Evolutionary conservation across 2,329 filamentous ascomycete species (phyloP).

Genomic region (Talaromyces sp.): DNA sequence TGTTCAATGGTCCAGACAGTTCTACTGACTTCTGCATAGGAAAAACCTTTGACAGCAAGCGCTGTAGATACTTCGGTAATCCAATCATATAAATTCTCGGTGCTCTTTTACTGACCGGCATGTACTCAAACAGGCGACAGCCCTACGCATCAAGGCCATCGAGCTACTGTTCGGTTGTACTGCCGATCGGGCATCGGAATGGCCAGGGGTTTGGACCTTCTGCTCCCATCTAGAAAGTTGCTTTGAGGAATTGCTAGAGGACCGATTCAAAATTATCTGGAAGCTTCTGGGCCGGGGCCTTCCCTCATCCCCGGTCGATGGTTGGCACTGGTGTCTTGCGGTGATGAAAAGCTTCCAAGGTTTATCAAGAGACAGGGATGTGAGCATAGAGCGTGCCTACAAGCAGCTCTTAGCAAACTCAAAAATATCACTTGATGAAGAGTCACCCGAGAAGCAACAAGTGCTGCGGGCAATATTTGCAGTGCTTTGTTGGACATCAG

Average conservation of each 20-base stretch:
- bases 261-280: background rate
- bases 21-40: background rate
- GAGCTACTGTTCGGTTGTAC: background rate
- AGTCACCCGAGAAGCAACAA: background rate
- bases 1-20: background rate
- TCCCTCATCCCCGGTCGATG: background rate
- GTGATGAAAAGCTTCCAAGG: background rate
- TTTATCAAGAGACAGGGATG: background rate
- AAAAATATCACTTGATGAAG: background rate
- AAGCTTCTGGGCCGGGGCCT: background rate
- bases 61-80: background rate
- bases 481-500: background rate
- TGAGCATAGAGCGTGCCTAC: background rate
- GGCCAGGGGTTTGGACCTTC: slow-evolving; percentile 2
- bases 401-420: background rate
- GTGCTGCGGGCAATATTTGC: background rate
- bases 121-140: background rate
- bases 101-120: background rate
- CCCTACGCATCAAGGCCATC: background rate
- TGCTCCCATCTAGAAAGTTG: slow-evolving; percentile 3
- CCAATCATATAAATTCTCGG: background rate
- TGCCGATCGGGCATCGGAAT: background rate
- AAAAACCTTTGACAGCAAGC: background rate
- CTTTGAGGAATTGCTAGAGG: background rate
- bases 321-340: background rate